A percentile compares a stretch with the other conserved stretches of the same genome.
phyloP scores from a whole-genome alignment of 2,329 filamentous ascomycete species.

The Trichoderma afroharzianum region DNA sequence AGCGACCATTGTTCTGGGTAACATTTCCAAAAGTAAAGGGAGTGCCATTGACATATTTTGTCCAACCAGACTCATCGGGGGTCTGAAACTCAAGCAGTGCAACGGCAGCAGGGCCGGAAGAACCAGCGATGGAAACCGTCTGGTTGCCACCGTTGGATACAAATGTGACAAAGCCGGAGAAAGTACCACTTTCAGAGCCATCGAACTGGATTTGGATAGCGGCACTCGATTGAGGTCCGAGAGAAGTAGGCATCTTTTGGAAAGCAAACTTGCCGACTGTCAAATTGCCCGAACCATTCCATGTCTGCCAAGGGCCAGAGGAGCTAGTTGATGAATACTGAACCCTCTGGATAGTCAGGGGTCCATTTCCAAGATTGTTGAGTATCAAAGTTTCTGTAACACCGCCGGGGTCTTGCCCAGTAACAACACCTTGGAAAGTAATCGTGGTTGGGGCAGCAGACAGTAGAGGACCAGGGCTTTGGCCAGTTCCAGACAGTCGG shows the following conservation, averaged over 20 bases:
- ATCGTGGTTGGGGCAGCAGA: constrained; percentile 45
- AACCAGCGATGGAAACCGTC: constrained; percentile 46
- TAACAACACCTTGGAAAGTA: constrained; percentile 48
- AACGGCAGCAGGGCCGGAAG: constrained; percentile 46
- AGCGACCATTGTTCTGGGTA: constrained; percentile 45
- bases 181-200: constrained; percentile 44
- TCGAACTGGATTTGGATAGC: constrained; percentile 47
- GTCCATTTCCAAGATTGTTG: constrained; percentile 46
- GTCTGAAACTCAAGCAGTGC: constrained; percentile 55
- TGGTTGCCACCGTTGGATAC: constrained; percentile 47
- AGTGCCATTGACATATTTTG: constrained; percentile 39
- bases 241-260: constrained; percentile 41
- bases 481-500: constrained; percentile 46
- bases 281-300: constrained; percentile 34
- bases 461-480: constrained; percentile 44
- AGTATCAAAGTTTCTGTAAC: constrained; percentile 44
- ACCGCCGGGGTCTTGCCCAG: constrained; percentile 37
- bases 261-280: constrained; percentile 48
- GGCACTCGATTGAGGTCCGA: constrained; percentile 38
- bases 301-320: constrained; percentile 42
- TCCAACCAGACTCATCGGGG: constrained; percentile 48
- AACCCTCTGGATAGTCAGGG: constrained; percentile 43
- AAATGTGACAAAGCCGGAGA: constrained; percentile 46
- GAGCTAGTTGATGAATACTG: constrained; percentile 42
- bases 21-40: constrained; percentile 56